phyloP scores from a whole-genome alignment of 2,329 filamentous ascomycete species.

The Colletotrichum sp. region DNA sequence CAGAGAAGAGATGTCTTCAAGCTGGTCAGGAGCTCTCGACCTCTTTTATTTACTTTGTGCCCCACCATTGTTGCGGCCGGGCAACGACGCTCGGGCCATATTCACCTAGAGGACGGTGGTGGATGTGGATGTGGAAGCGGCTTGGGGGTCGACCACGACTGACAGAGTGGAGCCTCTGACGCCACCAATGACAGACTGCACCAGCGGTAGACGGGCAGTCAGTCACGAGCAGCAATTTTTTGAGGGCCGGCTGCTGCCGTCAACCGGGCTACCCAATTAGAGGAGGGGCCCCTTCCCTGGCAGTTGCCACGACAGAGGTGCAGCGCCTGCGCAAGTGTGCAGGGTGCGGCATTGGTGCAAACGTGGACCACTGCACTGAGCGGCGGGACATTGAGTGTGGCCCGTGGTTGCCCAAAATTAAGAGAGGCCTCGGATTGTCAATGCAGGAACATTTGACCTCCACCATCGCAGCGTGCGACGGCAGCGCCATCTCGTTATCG shows the following conservation, averaged over 20 bases:
- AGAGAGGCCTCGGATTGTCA: conserved; percentile 14
- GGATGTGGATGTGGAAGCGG: not conserved
- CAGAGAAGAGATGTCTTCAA: conserved; percentile 27
- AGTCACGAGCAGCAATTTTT: not conserved
- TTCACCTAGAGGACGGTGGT: not conserved
- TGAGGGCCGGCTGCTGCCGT: not conserved
- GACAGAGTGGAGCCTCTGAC: not conserved
- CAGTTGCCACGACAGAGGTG: conserved; percentile 10
- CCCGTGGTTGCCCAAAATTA: conserved; percentile 17
- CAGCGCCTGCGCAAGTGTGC: not conserved
- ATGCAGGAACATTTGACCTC: conserved; percentile 17
- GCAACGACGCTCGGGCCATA: conserved; percentile 21
- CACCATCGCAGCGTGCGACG: conserved; percentile 8
- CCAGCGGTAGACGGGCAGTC: not conserved
- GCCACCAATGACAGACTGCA: not conserved
- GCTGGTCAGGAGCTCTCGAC: conserved; percentile 24
- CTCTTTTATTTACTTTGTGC: conserved; percentile 52
- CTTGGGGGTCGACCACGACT: not conserved
- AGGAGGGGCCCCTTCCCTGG: not conserved
- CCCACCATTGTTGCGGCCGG: conserved; percentile 32
- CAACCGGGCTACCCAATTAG: not conserved
- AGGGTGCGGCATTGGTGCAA: not conserved
- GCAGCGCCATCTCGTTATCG: not conserved
- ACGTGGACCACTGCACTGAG: not conserved
- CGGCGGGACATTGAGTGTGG: not conserved